A percentile compares a stretch with the other conserved stretches of the same genome.
Conservation (phyloP, 2,329 filamentous ascomycete genomes). For the Shiraia sp. region DNA sequence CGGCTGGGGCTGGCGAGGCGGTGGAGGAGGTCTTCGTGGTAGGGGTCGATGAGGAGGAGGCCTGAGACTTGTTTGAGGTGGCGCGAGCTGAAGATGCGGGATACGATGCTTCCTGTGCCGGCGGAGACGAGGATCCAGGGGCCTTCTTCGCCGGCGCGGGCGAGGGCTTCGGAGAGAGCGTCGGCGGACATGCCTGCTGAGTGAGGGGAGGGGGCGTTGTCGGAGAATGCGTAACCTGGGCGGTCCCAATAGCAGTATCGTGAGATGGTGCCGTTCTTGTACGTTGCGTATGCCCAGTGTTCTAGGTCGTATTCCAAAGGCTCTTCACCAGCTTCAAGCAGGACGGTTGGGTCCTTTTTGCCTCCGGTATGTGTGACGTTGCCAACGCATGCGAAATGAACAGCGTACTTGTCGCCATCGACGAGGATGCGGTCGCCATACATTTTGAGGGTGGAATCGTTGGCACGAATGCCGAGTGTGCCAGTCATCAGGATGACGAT, state of each 20-base stretch:
- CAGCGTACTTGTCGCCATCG: conserved; percentile 79
- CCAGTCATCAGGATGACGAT: conserved; percentile 76
- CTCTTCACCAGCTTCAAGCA: conserved; percentile 82
- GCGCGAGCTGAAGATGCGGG: conserved; percentile 85
- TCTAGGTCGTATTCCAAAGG: conserved; percentile 80
- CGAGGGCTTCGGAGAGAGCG: conserved; percentile 82
- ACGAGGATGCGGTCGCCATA: conserved; percentile 80
- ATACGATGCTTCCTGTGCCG: conserved; percentile 85
- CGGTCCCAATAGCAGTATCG: conserved; percentile 96
- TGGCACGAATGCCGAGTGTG: conserved; percentile 76
- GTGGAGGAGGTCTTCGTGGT: conserved; percentile 84
- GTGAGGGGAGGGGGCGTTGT: conserved; percentile 91
- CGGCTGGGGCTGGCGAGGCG: conserved; percentile 67
- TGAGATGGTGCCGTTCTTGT: conserved; percentile 78
- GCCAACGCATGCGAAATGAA: conserved; percentile 86
- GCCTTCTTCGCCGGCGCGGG: conserved; percentile 76
- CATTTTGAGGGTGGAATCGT: conserved; percentile 74
- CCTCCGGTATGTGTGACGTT: conserved; percentile 62
- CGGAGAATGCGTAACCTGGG: conserved; percentile 84
- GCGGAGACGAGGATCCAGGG: conserved; percentile 89
- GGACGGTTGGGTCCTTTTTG: conserved; percentile 71
- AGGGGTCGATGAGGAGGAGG: conserved; percentile 81
- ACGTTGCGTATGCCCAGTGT: conserved; percentile 74
- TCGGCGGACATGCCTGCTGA: conserved; percentile 93
- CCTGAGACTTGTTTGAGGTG: conserved; percentile 76